Evolutionary conservation across 371 early-diverging fungal genomes (phyloP).

Genomic region (Coemansia sp.): DNA sequence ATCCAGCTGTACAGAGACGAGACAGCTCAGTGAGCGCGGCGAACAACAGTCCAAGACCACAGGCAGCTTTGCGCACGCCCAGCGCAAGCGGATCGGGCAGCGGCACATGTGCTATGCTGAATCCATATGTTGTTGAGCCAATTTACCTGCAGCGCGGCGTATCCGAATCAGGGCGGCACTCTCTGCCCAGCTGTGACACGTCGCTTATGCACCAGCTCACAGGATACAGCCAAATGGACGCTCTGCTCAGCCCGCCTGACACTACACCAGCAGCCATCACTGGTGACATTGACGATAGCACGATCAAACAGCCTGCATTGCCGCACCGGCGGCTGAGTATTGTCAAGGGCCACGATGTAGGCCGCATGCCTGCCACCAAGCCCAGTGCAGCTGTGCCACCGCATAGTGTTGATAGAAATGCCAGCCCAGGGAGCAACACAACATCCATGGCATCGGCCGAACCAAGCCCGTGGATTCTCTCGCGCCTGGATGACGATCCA

Average conservation of each 20-base stretch:
- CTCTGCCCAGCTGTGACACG: constrained; percentile 4
- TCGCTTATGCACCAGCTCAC: constrained; percentile 15
- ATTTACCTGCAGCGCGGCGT: constrained; percentile 35
- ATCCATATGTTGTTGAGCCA: constrained; percentile 22
- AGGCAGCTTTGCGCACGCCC: background rate
- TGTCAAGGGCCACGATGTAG: constrained; percentile 32
- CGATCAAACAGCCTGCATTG: background rate
- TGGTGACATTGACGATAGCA: background rate
- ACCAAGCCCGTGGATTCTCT: constrained; percentile 17
- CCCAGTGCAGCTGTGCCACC: background rate
- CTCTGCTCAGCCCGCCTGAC: background rate
- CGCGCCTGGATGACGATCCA: constrained; percentile 14
- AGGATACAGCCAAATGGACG: constrained; percentile 1
- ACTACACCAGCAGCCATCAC: background rate
- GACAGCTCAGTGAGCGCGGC: constrained; percentile 15
- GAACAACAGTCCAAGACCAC: background rate
- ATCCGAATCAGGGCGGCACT: constrained; percentile 38
- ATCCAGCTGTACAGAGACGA: background rate
- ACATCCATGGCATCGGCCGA: constrained; percentile 1
- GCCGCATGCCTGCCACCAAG: background rate
- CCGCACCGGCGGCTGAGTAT: constrained; percentile 36
- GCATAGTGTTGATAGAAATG: background rate
- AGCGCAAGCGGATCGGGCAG: background rate
- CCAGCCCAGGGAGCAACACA: background rate
- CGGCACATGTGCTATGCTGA: constrained; percentile 7